Base-by-base conservation (phyloP, 495 filamentous ascomycete genomes). In the Lasiosphaeria miniovina region DNA sequence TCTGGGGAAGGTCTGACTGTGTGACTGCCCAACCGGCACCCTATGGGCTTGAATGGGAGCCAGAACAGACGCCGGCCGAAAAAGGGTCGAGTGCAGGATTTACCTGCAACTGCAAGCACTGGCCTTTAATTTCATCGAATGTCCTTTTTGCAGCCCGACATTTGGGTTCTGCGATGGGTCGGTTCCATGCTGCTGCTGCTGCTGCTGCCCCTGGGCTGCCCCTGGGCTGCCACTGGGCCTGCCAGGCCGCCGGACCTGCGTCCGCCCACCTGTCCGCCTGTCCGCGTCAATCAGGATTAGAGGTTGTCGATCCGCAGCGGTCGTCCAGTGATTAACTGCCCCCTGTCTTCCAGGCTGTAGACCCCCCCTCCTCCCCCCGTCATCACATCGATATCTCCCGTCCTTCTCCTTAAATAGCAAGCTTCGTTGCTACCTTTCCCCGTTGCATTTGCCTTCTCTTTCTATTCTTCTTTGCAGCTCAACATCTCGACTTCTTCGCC, bases 21-120 rank as follows among this genome's bases (percentile, higher is more conserved):
- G 65, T 71, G 59, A 70, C 61, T 72, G 68, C 70, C 70, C 68
- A 72, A 72, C 64, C 43, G 41, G 31, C 48, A 52, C 64, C 36
- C 59, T 55, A 55, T 41, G 24, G 38, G 33, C 57, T 36, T 45
- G 52, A 6, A 35, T 52, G n/a, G 6, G 36, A 55, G 43, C 41
- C 52, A 51, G 57, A 46, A 35, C 11, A 32, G 45, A 48, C 24
- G 24, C 24, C 24, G 24, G 24, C 24, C 24, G 24, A 24, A 24
- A 24, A 24, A 24, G 24, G 24, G 24, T 24, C 24, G 24, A 24
- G 24, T 24, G 24, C 24, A 24, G 24, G 1, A 24, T 24, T 24
- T 24, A 24, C 24, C 24, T 24, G 24, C 24, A 24, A 24, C 24
- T 24, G 24, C 24, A 24, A 24, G 24, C 24, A 24, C 24, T 24